These are phyloP conservation scores for Picochlorum sp. DNA, from an alignment of 139 green algal species.

Conservation along the genomic window DNA sequence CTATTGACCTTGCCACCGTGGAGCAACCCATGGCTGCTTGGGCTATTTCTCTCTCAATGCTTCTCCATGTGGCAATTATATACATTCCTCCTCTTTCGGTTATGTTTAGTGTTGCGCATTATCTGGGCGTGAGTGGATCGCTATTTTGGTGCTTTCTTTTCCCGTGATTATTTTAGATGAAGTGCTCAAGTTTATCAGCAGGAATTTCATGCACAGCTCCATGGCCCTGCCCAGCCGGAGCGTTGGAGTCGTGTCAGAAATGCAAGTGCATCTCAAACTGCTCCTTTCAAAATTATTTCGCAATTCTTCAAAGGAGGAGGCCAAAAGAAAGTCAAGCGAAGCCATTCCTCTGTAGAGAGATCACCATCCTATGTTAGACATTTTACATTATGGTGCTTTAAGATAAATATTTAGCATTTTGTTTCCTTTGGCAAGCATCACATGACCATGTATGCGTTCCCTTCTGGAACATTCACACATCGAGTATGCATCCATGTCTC, in stretches of 20 bases:
- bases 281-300: background rate
- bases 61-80: conserved; percentile 80
- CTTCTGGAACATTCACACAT: conserved; percentile 12
- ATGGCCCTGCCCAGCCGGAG: too few relatives aligned
- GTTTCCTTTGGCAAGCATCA: conserved; percentile 1
- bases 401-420: conserved; percentile 1
- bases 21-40: conserved; percentile 83
- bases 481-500: conserved; percentile 12
- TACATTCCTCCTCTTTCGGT: conserved; percentile 64
- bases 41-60: conserved; percentile 77
- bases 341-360: conserved; percentile 1
- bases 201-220: conserved; percentile 5
- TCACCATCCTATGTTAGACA: background rate
- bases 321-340: background rate
- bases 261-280: background rate
- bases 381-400: background rate
- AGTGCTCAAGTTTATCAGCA: conserved; percentile 59
- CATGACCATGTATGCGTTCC: background rate
- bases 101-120: conserved; percentile 76
- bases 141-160: conserved; percentile 70
- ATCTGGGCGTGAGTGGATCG: conserved; percentile 61
- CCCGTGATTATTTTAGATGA: conserved; percentile 92
- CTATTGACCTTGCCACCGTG: conserved; percentile 69
- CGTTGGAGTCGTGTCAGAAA: too few relatives aligned
- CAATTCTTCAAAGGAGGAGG: conserved; percentile 2